These are phyloP conservation scores for Talaromyces proteolyticus DNA, from an alignment of 495 filamentous ascomycete species.

Conservation along the genomic window DNA sequence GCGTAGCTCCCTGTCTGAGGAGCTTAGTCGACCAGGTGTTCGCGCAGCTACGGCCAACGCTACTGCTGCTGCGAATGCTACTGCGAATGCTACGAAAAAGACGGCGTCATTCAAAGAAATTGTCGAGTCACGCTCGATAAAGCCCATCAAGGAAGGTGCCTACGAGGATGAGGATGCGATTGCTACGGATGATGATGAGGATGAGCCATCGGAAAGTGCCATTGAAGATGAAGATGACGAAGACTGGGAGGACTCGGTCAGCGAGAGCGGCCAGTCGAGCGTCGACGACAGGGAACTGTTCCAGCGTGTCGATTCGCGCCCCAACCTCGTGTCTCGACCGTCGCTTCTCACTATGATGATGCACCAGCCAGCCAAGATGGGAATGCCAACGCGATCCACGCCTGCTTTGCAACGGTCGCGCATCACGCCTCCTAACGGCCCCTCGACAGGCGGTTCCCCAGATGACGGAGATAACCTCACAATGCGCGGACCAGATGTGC, in stretches of 20 bases:
- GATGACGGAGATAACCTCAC: slow-evolving; percentile 64
- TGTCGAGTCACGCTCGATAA: slow-evolving; percentile 58
- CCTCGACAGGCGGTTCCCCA: slow-evolving; percentile 68
- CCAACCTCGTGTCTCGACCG: slow-evolving; percentile 76
- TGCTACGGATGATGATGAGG: slow-evolving; percentile 53
- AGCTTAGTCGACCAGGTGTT: slow-evolving; percentile 33
- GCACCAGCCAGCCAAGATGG: slow-evolving; percentile 55
- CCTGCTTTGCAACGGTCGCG: slow-evolving; percentile 75
- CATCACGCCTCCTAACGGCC: slow-evolving; percentile 64
- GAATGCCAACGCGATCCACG: slow-evolving; percentile 62
- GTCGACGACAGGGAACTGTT: slow-evolving; percentile 75
- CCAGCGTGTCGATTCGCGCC: slow-evolving; percentile 82
- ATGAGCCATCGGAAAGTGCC: slow-evolving; percentile 68
- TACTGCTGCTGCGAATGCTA: slow-evolving; percentile 15
- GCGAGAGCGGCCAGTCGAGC: slow-evolving; percentile 76
- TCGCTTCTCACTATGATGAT: slow-evolving; percentile 90
- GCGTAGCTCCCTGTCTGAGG: slow-evolving; percentile 49
- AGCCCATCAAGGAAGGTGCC: slow-evolving; percentile 52
- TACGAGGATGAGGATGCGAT: slow-evolving; percentile 68
- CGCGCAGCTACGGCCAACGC: slow-evolving; percentile 19
- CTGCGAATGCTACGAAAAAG: slow-evolving; percentile 54
- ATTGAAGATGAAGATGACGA: slow-evolving; percentile 83
- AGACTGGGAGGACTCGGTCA: slow-evolving; percentile 91
- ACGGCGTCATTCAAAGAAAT: slow-evolving; percentile 81
- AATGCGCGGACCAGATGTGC: slow-evolving; percentile 67